These are phyloP conservation scores for Telfairia occidentalis DNA, from an alignment of 331 rosid species.

Conservation along the genomic window DNA sequence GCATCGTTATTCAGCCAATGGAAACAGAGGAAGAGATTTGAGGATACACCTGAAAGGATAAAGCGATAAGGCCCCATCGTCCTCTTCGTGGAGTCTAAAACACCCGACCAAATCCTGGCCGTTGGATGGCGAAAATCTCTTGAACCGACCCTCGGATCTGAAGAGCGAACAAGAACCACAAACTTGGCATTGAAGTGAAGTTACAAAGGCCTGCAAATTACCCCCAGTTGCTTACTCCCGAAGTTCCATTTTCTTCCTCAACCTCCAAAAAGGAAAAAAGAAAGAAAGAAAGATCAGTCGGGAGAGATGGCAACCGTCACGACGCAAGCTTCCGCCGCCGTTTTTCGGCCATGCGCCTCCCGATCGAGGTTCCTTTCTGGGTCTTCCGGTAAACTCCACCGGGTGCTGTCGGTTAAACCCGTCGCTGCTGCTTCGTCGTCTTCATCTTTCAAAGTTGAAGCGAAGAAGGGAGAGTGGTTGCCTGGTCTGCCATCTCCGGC, in stretches of 20 bases:
- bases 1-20: constrained; percentile 42
- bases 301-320: constrained; percentile 67
- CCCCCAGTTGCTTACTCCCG: not conserved
- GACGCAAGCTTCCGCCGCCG: constrained; percentile 67
- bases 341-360: constrained; percentile 56
- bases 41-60: constrained; percentile 43
- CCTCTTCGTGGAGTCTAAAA: constrained; percentile 20
- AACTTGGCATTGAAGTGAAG: constrained; percentile 15
- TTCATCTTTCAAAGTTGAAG: constrained; percentile 52
- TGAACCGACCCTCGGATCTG: constrained; percentile 27
- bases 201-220: constrained; percentile 26
- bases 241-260: constrained; percentile 3
- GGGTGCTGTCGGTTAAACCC: constrained; percentile 8
- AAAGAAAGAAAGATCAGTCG: constrained; percentile 7
- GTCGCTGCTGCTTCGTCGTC: constrained; percentile 20
- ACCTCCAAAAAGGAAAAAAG: not conserved
- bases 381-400: constrained; percentile 10
- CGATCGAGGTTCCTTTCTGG: constrained; percentile 18
- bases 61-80: constrained; percentile 47
- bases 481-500: constrained; percentile 74
- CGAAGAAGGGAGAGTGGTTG: constrained; percentile 88
- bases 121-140: constrained; percentile 31
- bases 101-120: constrained; percentile 18
- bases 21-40: constrained; percentile 29
- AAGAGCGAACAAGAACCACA: constrained; percentile 44